phyloP scores from a whole-genome alignment of 352 stramenopile species.

The Vaucheria bursata region DNA sequence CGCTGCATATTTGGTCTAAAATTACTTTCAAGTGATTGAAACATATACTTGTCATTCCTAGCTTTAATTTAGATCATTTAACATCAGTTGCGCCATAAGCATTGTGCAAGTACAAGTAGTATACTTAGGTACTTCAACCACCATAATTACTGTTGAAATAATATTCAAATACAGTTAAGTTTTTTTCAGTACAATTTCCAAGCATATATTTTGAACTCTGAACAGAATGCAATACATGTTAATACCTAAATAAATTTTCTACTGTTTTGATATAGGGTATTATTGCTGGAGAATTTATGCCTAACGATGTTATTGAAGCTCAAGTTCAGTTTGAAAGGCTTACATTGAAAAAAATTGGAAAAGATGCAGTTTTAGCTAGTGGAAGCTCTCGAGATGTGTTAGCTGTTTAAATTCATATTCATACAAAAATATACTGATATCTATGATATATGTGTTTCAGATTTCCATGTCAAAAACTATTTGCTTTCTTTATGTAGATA shows the following conservation, averaged over 20 bases:
- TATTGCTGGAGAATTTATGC: constrained; percentile 3
- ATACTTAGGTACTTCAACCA: too few species aligned
- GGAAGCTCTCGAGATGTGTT: background rate
- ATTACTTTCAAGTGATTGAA: background rate
- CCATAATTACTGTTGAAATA: too few species aligned
- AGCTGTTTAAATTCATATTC: too few species aligned
- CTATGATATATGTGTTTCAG: too few species aligned
- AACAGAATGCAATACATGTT: background rate
- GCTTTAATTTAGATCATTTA: background rate
- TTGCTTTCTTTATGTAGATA: too few species aligned
- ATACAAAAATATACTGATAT: too few species aligned
- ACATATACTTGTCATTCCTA: background rate
- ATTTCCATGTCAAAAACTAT: too few species aligned
- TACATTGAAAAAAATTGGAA: background rate
- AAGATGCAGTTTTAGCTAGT: background rate
- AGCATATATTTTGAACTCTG: background rate
- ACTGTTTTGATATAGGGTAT: background rate
- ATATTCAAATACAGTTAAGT: too few species aligned
- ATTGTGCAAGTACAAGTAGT: background rate
- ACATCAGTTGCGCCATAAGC: background rate
- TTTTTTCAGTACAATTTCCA: too few species aligned
- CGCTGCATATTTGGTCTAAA: background rate
- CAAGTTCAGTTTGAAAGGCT: background rate
- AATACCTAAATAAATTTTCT: background rate
- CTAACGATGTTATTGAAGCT: background rate